Evolutionary conservation across 495 filamentous ascomycete species (phyloP).

Genomic region (Xylaria cubensis): DNA sequence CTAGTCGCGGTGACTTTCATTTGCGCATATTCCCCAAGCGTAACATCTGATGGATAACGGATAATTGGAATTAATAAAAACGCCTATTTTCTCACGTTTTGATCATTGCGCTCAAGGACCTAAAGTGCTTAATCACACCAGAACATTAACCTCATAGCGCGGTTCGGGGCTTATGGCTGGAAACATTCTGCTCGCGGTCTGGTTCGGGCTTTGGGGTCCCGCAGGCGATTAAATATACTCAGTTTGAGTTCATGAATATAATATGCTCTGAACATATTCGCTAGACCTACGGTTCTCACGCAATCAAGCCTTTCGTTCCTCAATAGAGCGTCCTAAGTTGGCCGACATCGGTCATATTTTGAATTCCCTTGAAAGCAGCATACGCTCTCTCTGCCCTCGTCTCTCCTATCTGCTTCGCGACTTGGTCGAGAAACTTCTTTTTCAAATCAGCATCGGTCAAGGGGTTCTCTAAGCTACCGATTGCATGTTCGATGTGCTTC

Average conservation of each 20-base stretch:
- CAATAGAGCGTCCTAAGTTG: constrained; percentile 33
- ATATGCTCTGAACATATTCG: background rate
- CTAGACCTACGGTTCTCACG: background rate
- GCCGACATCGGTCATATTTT: constrained; percentile 38
- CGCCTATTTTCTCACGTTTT: background rate
- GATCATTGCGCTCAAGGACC: background rate
- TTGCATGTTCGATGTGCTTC: constrained; percentile 57
- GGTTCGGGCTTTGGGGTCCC: background rate
- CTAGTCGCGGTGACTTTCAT: background rate
- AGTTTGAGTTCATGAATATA: background rate
- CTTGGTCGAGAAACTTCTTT: constrained; percentile 56
- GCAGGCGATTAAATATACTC: background rate
- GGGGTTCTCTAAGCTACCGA: constrained; percentile 57
- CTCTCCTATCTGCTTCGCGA: constrained; percentile 31
- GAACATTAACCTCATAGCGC: background rate
- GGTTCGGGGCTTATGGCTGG: background rate
- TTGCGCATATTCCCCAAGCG: background rate
- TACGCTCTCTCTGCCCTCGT: constrained; percentile 44
- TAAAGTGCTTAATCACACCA: background rate
- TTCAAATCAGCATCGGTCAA: constrained; percentile 52
- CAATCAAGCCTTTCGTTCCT: background rate
- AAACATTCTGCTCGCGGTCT: background rate
- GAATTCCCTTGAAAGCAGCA: constrained; percentile 42
- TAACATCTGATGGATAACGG: background rate
- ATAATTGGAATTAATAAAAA: background rate